Base-by-base conservation (phyloP, 1,284 basidiomycete genomes). In the Stereum hirsutum region DNA sequence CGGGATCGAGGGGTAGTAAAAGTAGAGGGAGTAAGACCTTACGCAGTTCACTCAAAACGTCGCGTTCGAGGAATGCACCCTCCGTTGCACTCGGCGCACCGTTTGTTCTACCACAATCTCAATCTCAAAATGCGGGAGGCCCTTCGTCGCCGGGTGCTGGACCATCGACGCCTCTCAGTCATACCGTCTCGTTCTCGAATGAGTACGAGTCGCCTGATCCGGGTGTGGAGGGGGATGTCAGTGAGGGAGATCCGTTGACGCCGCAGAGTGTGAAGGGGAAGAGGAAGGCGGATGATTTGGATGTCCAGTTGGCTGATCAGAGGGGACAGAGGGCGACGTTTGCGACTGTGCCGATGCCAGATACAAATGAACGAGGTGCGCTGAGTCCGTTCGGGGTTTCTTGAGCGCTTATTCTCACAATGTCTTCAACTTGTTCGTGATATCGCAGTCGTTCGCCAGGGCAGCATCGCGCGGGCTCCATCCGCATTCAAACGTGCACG, bases 221-320 rank as follows among this genome's bases (percentile, higher is more conserved):
- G n/a, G n/a, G n/a, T n/a, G n/a, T n/a, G n/a, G n/a, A n/a, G 21
- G 17, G 24, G 15, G 17, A 14, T 10, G 23, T 26, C 21, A 26
- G 24, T n/a, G 37, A 25, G 11, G 6, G 23, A 15, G 21, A 23
- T n/a, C 23, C 39, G 26, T 31, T 25, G 26, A 50, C 49, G 12
- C 48, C 49, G 10, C 20, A 6, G 19, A 47, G 17, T 7, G 23
- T 41, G 11, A 69, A 63, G 54, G 70, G 70, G n/a, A 73, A 73
- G 49, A 62, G 70, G 38, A 73, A 73, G 52, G 72, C 70, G 23
- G 70, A 74, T 36, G 70, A 74, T 31, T 48, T 70, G 19, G 69
- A 71, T 41, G 42, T 62, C 26, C 73, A 70, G 5, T 69, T 70
- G 20, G 70, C 70, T n/a, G 70, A 73, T 46, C 63, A 59, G 46